Evolutionary conservation across 257 asterid genomes (phyloP).

Genomic region (Datura wrightii): DNA sequence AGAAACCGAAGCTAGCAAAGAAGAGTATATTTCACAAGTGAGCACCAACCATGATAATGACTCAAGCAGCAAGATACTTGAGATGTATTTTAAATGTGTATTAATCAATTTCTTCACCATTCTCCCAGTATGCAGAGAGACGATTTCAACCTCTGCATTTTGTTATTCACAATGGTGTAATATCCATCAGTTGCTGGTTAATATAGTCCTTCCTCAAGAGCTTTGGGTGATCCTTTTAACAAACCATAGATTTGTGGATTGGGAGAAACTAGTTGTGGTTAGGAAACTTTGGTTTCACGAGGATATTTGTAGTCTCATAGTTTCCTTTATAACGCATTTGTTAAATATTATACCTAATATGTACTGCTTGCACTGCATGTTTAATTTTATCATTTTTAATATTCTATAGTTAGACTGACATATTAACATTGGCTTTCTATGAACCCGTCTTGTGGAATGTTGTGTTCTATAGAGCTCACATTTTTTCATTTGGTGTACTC

Average conservation of each 20-base stretch:
- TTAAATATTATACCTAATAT: background rate
- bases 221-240: background rate
- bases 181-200: slow-evolving; percentile 5
- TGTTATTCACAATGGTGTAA: background rate
- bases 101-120: background rate
- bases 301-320: background rate
- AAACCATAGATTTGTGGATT: background rate
- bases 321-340: background rate
- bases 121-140: background rate
- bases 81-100: slow-evolving; percentile 9
- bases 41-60: background rate
- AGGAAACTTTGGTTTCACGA: background rate
- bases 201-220: background rate
- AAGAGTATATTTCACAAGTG: slow-evolving; percentile 35
- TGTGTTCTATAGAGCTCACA: no score
- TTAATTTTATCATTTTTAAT: no score
- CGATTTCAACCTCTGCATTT: background rate
- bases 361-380: no score
- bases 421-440: no score
- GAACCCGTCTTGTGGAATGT: no score
- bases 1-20: slow-evolving; percentile 35
- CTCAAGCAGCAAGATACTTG: background rate
- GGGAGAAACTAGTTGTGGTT: background rate
- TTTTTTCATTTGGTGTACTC: no score
- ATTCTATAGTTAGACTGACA: no score